Evolutionary conservation across 768 basidiomycete species (phyloP), one percentile per base, ranked within the genome.

Genomic region (Auriscalpium orientale): DNA sequence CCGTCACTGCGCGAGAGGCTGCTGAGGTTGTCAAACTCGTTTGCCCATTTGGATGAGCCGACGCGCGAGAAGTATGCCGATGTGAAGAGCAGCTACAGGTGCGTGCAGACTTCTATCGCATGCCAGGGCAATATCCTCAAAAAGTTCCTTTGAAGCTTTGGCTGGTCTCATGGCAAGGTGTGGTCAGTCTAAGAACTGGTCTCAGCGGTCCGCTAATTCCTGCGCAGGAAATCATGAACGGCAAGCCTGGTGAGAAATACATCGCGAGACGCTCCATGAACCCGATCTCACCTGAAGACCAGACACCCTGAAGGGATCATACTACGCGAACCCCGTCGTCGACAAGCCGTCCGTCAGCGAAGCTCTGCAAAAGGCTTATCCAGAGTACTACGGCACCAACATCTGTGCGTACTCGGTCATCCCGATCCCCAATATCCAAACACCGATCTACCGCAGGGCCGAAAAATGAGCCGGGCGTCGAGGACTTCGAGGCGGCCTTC

Each of bases 121-220:
- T 28, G 28, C 1, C 28, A 28, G 28, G 28, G 7, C 4, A 28
- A 28, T 28, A 28, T 28, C 22, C 22, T 28, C 7, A 28, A 28
- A 28, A 1, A 5, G 28, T 28, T 28, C 28, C 28, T 4, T 7
- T 38, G 48, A 59, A 89, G 87, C 67, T 98, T 94, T 69, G 95
- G 95, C n/a, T 98, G 95, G 95, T 91, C 88, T 46, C 91, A 95
- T 71, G 95, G 95, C 54, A 97, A 98, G 79, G 89, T 84, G 15
- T 34, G 20, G 48, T 21, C 21, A 35, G 16, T 21, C 20, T 33
- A 22, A 34, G 22, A 9, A 12, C 44, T 47, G 33, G 18, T 15
- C 11, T 11, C 38, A 44, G 44, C 40, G 36, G 56, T 48, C 43
- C 46, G 57, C 47, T 34, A 49, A 55, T 46, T 8, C 28, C 28